Evolutionary conservation across 257 asterid species (phyloP), one percentile per base, ranked within the genome.

Genomic region (Knoxia roxburghii): DNA sequence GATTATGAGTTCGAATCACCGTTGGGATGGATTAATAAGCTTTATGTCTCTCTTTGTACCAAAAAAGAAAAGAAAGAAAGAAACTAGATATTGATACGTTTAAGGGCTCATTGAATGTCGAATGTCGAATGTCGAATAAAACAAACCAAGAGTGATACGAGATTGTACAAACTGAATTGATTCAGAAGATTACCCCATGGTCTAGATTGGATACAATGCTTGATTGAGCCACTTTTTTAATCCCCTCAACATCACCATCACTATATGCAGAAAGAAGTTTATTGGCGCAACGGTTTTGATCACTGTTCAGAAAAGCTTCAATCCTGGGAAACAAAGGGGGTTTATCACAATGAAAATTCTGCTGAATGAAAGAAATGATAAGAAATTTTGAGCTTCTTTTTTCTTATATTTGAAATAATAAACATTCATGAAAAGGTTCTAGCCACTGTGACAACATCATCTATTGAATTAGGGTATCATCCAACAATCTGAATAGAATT

Each of bases 211-310:
- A 84, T 61, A 94, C 75, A 40, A 72, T 86, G 74, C 93, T 77
- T 14, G 96, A 90, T 69, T 88, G 95, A 64, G 93, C 95, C 26
- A 84, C 91, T 45, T 87, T 92, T 68, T 88, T 94, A 81, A 94
- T 90, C 76, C 86, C 96, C 82, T 94, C 98, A 32, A 77, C 87
- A 78, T 88, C 93, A 41, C 87, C 97, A 46, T 90, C 96, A n/a
- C 81, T 50, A 77, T 90, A 94, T 33, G 98, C 98, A 66, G 91
- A 85, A 45, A 90, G 82, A 72, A 94, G 87, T 78, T 82, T 86
- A 66, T 79, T 78, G 59, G 99, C 96, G 76, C 91, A 89, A 60
- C 96, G 96, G 67, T 82, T 82, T 71, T 94, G 99, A 85, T 94
- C 98, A 46, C 96, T 90, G 80, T 73, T 88, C 77, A 85, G 56